Conservation (phyloP, 805 yeast species). For the Candida jianshihensis region DNA sequence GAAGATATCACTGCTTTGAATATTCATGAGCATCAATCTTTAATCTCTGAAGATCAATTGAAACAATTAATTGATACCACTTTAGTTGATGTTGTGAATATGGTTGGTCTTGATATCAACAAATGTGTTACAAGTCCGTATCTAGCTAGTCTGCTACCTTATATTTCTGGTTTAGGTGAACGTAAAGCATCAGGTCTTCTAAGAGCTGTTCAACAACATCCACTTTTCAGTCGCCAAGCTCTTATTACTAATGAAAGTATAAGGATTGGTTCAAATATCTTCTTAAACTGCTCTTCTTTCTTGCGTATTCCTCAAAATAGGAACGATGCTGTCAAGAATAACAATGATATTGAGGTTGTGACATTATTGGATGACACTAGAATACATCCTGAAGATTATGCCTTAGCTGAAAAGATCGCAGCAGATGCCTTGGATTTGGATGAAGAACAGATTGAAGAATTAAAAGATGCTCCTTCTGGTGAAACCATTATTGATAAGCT, state of each 20-base stretch:
- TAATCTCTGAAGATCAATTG: constrained; percentile 59
- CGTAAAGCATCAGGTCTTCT: constrained; percentile 86
- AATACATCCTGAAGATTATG: constrained; percentile 97
- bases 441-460: constrained; percentile 82
- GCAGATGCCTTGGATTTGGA: constrained; percentile 95
- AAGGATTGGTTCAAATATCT: constrained; percentile 63
- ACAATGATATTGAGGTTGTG: constrained; percentile 58
- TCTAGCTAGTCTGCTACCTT: constrained; percentile 64
- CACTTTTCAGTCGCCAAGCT: constrained; percentile 72
- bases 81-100: constrained; percentile 82
- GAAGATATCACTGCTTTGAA: constrained; percentile 64
- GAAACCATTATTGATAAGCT: constrained; percentile 62
- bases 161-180: constrained; percentile 89
- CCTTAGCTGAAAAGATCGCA: constrained; percentile 93
- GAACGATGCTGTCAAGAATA: constrained; percentile 21
- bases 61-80: constrained; percentile 66
- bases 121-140: constrained; percentile 77
- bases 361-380: constrained; percentile 81
- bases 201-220: constrained; percentile 64
- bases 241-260: constrained; percentile 69
- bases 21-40: constrained; percentile 66
- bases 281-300: constrained; percentile 89
- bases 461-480: constrained; percentile 63
- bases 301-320: constrained; percentile 63
- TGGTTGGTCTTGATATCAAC: constrained; percentile 91